Conservation (phyloP, 768 basidiomycete species). For the Chiua virens region DNA sequence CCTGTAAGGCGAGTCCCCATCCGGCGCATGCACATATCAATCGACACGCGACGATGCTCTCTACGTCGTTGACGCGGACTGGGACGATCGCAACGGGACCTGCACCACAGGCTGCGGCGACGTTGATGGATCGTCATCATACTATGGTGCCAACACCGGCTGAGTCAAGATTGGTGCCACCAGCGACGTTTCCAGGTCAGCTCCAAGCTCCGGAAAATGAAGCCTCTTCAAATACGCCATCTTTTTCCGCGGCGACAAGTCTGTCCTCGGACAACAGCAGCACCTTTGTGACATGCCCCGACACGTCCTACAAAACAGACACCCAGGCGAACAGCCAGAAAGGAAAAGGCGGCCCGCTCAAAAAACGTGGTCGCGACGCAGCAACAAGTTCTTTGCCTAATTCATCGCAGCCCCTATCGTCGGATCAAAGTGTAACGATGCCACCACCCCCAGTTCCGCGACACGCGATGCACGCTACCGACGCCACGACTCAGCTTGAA, state of each 20-base stretch:
- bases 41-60: slow-evolving; percentile 15
- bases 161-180: slow-evolving; percentile 2
- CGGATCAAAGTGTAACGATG: slow-evolving; percentile 23
- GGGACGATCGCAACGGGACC: slow-evolving; percentile 7
- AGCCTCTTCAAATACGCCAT: neutral
- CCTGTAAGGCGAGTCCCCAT: slow-evolving; percentile 62
- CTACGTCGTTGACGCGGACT: slow-evolving; percentile 16
- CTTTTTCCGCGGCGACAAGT: slow-evolving; percentile 5
- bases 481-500: slow-evolving; percentile 1
- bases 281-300: slow-evolving; percentile 28
- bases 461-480: slow-evolving; percentile 7
- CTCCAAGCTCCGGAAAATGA: neutral
- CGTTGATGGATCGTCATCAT: slow-evolving; percentile 4
- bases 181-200: neutral
- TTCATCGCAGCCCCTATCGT: slow-evolving; percentile 34
- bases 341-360: neutral
- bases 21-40: slow-evolving; percentile 21
- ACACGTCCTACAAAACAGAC: slow-evolving; percentile 16
- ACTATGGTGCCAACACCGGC: neutral
- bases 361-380: slow-evolving; percentile 4
- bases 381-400: slow-evolving; percentile 26
- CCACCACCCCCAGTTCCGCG: slow-evolving; percentile 33
- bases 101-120: neutral
- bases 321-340: neutral
- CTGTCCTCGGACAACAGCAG: slow-evolving; percentile 28